Evolutionary conservation across 345 rosid genomes (phyloP).

Genomic region (Pistacia vera): DNA sequence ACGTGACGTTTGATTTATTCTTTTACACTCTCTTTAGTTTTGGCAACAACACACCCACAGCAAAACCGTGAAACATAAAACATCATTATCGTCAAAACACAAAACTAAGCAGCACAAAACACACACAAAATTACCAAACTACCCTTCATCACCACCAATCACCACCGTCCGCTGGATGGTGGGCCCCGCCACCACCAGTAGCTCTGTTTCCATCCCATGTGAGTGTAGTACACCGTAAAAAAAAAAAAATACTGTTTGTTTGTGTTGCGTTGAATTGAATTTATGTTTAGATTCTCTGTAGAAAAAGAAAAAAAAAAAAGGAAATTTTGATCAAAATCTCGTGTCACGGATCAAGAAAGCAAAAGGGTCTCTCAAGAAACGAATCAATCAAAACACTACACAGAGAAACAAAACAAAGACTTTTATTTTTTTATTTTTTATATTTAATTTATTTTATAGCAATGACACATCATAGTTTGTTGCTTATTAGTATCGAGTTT

Average conservation of each 20-base stretch:
- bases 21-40: neutral
- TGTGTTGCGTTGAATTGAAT: conserved; percentile 23
- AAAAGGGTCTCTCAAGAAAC: conserved; percentile 36
- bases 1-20: neutral
- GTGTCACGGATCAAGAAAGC: conserved; percentile 23
- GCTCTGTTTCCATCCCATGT: no score
- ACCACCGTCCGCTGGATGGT: conserved; percentile 16
- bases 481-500: conserved; percentile 7
- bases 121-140: conserved; percentile 1
- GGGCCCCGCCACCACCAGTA: conserved; percentile 1
- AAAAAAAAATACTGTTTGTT: neutral
- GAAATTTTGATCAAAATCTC: conserved; percentile 4
- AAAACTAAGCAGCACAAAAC: neutral
- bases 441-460: neutral
- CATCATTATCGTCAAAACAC: neutral
- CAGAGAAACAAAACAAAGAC: conserved; percentile 11
- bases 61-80: neutral
- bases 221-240: no score
- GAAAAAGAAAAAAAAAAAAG: neutral
- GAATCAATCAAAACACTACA: conserved; percentile 29
- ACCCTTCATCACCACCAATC: conserved; percentile 20
- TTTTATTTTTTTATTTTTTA: neutral
- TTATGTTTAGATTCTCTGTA: conserved; percentile 18
- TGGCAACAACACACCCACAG: neutral
- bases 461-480: conserved; percentile 14